Evolutionary conservation across 257 asterid genomes (phyloP).

Genomic region (Euphrasia confusa): DNA sequence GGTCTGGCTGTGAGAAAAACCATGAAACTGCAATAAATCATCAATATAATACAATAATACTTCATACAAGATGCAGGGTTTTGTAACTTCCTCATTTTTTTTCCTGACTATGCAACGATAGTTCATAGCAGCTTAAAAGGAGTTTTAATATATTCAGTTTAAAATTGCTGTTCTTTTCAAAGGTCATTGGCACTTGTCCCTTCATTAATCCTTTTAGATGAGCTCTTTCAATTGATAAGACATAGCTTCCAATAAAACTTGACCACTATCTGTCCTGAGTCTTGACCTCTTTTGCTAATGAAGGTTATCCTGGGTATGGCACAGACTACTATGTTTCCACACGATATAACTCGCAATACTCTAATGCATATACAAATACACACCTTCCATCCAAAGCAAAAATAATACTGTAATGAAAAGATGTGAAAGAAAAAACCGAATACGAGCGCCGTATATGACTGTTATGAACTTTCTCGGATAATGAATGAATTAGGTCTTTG

Average conservation of each 20-base stretch:
- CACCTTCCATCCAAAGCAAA: neutral
- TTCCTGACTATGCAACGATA: neutral
- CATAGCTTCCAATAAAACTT: neutral
- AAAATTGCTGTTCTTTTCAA: slow-evolving; percentile 1
- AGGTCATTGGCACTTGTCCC: neutral
- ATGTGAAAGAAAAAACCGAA: neutral
- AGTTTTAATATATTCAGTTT: neutral
- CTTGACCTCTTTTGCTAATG: neutral
- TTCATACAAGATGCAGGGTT: neutral
- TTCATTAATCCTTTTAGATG: neutral
- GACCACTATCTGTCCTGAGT: no score
- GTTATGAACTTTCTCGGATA: neutral
- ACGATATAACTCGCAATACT: slow-evolving; percentile 1
- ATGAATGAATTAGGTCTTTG: neutral
- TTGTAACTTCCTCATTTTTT: neutral
- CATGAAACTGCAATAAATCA: slow-evolving; percentile 2
- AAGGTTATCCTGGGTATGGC: neutral
- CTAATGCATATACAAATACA: neutral
- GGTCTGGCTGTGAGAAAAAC: slow-evolving; percentile 2
- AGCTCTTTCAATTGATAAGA: neutral
- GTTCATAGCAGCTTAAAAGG: neutral
- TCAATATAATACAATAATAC: neutral
- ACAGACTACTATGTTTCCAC: neutral
- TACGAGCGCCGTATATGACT: neutral
- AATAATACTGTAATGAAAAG: neutral